A percentile compares a stretch with the other conserved stretches of the same genome.
Conservation (phyloP, 2,329 filamentous ascomycete genomes). For the Pseudonectria foliicola region DNA sequence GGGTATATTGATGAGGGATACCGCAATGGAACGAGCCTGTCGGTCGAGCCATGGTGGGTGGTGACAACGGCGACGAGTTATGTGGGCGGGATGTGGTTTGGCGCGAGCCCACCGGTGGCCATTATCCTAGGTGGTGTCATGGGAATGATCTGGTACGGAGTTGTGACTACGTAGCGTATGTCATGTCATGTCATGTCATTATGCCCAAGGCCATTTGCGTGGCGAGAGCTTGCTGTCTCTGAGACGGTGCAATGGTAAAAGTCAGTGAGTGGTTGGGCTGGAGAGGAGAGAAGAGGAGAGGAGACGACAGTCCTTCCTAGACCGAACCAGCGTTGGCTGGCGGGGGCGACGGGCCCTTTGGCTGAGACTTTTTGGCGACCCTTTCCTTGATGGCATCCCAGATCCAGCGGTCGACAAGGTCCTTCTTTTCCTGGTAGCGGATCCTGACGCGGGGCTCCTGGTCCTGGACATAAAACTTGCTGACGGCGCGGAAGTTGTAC, state of each 20-base stretch:
- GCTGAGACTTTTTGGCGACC: constrained; percentile 19
- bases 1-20: constrained; percentile 47
- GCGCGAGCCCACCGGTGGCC: constrained; percentile 24
- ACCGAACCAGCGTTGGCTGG: too few relatives aligned
- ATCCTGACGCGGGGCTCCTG: constrained; percentile 11
- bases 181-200: too few relatives aligned
- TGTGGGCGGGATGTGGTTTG: constrained; percentile 27
- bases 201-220: too few relatives aligned
- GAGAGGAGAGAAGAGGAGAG: too few relatives aligned
- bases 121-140: constrained; percentile 28
- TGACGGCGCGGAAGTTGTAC: constrained; percentile 34
- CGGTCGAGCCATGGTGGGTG: constrained; percentile 54
- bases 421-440: constrained; percentile 20
- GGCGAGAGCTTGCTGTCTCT: too few relatives aligned
- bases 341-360: background rate
- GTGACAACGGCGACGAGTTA: constrained; percentile 43
- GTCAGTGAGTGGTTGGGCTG: too few relatives aligned
- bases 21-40: constrained; percentile 44
- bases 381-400: constrained; percentile 33
- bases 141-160: constrained; percentile 26
- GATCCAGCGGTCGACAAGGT: constrained; percentile 32
- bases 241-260: too few relatives aligned
- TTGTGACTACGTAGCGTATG: constrained; percentile 12
- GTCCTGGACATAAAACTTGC: constrained; percentile 32
- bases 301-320: too few relatives aligned